Evolutionary conservation across 495 filamentous ascomycete genomes (phyloP).

Genomic region (Xylaria telfairii): DNA sequence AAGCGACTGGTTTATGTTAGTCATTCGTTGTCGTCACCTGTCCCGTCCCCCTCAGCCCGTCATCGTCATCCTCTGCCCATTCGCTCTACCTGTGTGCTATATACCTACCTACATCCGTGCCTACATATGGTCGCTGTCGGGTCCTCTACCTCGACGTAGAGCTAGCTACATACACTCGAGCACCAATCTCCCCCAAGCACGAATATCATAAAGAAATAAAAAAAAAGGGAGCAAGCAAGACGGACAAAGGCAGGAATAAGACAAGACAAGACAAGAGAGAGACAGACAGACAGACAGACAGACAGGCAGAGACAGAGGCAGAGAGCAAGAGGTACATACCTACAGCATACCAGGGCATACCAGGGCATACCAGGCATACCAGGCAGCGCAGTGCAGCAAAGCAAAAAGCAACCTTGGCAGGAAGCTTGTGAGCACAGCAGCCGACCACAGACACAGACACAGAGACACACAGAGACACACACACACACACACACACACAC

Average conservation of each 20-base stretch:
- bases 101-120: neutral
- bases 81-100: neutral
- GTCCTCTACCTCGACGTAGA: neutral
- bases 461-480: too few relatives aligned
- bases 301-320: too few relatives aligned
- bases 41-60: neutral
- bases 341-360: too few relatives aligned
- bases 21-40: constrained; percentile 26
- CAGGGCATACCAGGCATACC: too few relatives aligned
- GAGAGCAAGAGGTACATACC: too few relatives aligned
- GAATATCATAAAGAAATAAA: neutral
- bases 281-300: too few relatives aligned
- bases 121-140: neutral
- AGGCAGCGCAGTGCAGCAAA: neutral
- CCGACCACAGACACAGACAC: neutral
- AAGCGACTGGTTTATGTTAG: neutral
- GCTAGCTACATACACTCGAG: neutral
- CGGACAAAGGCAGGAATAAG: neutral
- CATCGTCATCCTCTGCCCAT: constrained; percentile 8
- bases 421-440: constrained; percentile 3
- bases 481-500: neutral
- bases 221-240: neutral
- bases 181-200: neutral
- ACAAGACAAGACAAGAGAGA: neutral
- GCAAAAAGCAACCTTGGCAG: neutral